Evolutionary conservation across 176 grass and related monocot species (phyloP).

Genomic region (Oryza rufipogon): DNA sequence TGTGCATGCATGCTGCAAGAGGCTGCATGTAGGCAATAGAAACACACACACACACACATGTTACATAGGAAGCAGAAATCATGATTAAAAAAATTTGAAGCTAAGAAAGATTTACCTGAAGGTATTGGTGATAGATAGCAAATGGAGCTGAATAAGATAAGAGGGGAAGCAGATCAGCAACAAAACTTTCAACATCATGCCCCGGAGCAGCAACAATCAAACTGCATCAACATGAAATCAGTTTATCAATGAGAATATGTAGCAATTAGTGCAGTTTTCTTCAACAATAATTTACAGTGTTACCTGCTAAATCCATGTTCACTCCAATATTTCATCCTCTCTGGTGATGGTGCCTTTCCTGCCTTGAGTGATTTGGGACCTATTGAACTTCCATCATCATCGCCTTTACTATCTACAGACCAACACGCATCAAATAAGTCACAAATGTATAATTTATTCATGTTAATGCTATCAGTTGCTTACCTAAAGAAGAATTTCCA

Average conservation of each 20-base stretch:
- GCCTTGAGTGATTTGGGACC: conserved; percentile 53
- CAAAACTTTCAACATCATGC: conserved; percentile 67
- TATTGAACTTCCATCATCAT: conserved; percentile 38
- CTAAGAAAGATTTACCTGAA: conserved; percentile 58
- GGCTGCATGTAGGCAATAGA: conserved; percentile 63
- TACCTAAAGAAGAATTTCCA: conserved; percentile 57
- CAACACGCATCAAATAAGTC: conserved; percentile 19
- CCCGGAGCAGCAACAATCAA: conserved; percentile 88
- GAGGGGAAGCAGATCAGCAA: conserved; percentile 80
- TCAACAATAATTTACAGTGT: neutral
- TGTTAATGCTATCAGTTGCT: conserved; percentile 20
- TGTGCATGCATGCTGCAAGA: conserved; percentile 87
- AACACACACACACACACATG: neutral
- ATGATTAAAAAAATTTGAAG: neutral
- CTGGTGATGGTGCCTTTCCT: conserved; percentile 56
- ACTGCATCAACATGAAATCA: conserved; percentile 56
- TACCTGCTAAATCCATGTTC: conserved; percentile 94
- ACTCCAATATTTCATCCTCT: conserved; percentile 79
- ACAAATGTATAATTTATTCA: neutral
- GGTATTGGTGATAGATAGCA: conserved; percentile 88
- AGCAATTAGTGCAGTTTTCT: neutral
- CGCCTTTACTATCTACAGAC: conserved; percentile 50
- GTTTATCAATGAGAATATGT: conserved; percentile 18
- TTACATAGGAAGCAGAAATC: conserved; percentile 18
- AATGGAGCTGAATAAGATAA: conserved; percentile 93